Percentiles rank a stretch among this genome's conserved stretches.
Evolutionary conservation across 257 asterid species (phyloP).

Genomic region (Leptodermis oblonga): DNA sequence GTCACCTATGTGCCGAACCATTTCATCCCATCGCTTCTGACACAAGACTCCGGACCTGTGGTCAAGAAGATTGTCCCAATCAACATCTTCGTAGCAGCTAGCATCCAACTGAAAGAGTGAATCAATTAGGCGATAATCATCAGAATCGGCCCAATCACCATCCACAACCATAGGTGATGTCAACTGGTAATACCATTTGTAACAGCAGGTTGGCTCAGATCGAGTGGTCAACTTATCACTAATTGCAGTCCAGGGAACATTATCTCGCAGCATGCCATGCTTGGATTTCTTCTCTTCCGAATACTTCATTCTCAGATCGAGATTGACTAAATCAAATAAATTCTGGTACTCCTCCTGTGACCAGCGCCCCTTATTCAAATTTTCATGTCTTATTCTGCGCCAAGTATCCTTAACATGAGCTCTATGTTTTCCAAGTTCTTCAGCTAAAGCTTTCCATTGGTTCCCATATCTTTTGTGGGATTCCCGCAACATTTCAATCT

Average conservation of each 20-base stretch:
- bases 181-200: slow-evolving; percentile 31
- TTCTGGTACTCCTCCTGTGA: slow-evolving; percentile 31
- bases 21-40: slow-evolving; percentile 31
- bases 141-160: slow-evolving; percentile 27
- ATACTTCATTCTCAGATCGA: slow-evolving; percentile 20
- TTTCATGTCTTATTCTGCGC: slow-evolving; percentile 21
- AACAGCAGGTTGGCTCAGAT: slow-evolving; percentile 19
- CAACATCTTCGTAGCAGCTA: slow-evolving; percentile 30
- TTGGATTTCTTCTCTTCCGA: slow-evolving; percentile 26
- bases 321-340: slow-evolving; percentile 31
- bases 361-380: slow-evolving; percentile 22
- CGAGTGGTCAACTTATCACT: slow-evolving; percentile 22
- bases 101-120: slow-evolving; percentile 26
- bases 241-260: slow-evolving; percentile 27
- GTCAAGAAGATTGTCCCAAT: slow-evolving; percentile 33
- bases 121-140: slow-evolving; percentile 26
- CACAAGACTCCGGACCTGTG: slow-evolving; percentile 27
- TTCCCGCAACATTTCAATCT: slow-evolving; percentile 12
- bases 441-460: slow-evolving; percentile 25
- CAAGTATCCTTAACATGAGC: slow-evolving; percentile 30
- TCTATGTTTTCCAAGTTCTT: slow-evolving; percentile 28
- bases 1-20: slow-evolving; percentile 30
- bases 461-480: slow-evolving; percentile 13
- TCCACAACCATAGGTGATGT: slow-evolving; percentile 29
- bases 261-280: slow-evolving; percentile 37